Evolutionary conservation across 2,329 filamentous ascomycete species (phyloP).

Genomic region (Neonectria coccinea): DNA sequence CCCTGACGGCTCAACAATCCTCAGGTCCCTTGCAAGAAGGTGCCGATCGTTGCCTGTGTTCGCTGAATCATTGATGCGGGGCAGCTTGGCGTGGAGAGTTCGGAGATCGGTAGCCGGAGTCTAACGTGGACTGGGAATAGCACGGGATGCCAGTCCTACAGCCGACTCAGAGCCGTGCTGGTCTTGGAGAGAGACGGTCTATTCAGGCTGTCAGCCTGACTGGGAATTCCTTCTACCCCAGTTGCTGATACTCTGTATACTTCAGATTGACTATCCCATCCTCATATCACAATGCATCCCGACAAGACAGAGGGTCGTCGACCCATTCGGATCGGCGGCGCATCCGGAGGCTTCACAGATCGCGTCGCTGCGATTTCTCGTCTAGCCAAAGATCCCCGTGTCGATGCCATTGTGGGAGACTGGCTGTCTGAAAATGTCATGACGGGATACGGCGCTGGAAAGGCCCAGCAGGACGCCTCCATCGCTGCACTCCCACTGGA

Average conservation of each 20-base stretch:
- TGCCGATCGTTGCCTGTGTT: neutral
- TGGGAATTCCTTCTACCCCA: neutral
- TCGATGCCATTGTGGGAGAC: slow-evolving; percentile 36
- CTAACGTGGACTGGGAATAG: slow-evolving; percentile 3
- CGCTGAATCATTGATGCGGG: slow-evolving; percentile 36
- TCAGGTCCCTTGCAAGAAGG: neutral
- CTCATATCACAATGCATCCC: slow-evolving; percentile 9
- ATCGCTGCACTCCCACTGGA: slow-evolving; percentile 29
- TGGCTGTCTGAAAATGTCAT: slow-evolving; percentile 59
- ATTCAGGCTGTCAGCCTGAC: neutral
- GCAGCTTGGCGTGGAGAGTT: neutral
- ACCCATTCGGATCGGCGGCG: slow-evolving; percentile 47
- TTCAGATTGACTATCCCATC: too few species aligned
- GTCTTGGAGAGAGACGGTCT: neutral
- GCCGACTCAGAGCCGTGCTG: neutral
- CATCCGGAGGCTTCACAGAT: slow-evolving; percentile 47
- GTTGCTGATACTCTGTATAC: neutral
- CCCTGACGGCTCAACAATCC: slow-evolving; percentile 19
- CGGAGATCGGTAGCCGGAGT: slow-evolving; percentile 30
- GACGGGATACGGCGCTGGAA: slow-evolving; percentile 49
- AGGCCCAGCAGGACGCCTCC: slow-evolving; percentile 28
- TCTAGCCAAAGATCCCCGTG: slow-evolving; percentile 35
- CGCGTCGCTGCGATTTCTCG: slow-evolving; percentile 47
- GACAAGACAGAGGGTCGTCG: slow-evolving; percentile 14
- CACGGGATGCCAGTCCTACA: slow-evolving; percentile 2